phyloP scores from a whole-genome alignment of 768 basidiomycete species.

The Boletus subparvulus region DNA sequence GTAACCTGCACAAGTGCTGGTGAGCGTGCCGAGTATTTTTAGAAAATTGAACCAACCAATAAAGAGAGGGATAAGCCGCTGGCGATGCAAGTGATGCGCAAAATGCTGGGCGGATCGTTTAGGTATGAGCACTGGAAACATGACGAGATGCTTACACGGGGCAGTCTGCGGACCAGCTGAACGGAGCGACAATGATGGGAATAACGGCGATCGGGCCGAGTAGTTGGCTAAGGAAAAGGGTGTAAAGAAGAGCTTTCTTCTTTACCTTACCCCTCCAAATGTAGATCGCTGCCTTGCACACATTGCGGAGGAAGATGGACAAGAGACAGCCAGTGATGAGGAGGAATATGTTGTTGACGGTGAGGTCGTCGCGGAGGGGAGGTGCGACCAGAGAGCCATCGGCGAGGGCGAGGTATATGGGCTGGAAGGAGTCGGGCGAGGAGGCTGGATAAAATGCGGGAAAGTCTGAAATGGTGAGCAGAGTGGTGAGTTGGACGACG shows the following conservation, averaged over 20 bases:
- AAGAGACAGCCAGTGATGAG: not conserved
- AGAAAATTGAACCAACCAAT: slow-evolving; percentile 32
- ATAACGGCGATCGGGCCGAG: slow-evolving; percentile 46
- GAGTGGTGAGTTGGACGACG: not conserved
- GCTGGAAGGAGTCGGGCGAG: not conserved
- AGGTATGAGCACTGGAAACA: not conserved
- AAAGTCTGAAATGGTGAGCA: slow-evolving; percentile 1
- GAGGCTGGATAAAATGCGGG: not conserved
- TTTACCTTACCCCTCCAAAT: slow-evolving; percentile 54
- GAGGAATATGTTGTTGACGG: not conserved
- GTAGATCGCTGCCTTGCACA: slow-evolving; percentile 40
- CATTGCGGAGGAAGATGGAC: slow-evolving; percentile 4
- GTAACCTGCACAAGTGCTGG: slow-evolving; percentile 43
- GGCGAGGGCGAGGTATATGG: not conserved
- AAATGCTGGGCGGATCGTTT: slow-evolving; percentile 28
- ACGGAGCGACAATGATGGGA: slow-evolving; percentile 47
- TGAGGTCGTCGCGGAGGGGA: not conserved
- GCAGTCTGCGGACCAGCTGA: slow-evolving; percentile 26
- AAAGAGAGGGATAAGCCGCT: slow-evolving; percentile 39
- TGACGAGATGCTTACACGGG: not conserved
- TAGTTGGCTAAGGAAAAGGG: slow-evolving; percentile 19
- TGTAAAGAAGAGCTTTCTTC: slow-evolving; percentile 57
- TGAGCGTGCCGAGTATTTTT: not conserved
- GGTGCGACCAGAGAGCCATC: slow-evolving; percentile 7
- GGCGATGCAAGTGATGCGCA: slow-evolving; percentile 31